phyloP scores from a whole-genome alignment of 331 rosid genomes.

The Pyracantha coccinea region DNA sequence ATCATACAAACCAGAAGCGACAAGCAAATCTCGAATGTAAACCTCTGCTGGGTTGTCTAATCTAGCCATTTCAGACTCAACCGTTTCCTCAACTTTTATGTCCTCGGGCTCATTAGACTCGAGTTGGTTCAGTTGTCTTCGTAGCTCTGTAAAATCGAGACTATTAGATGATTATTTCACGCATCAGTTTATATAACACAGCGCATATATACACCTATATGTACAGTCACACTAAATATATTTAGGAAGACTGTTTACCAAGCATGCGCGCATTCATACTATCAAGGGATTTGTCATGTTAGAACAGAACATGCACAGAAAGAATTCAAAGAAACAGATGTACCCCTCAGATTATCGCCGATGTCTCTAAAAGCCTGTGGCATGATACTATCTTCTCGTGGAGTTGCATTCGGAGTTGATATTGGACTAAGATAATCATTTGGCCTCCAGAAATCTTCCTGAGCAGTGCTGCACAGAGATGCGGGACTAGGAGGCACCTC shows the following conservation, averaged over 20 bases:
- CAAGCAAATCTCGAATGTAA: slow-evolving; percentile 71
- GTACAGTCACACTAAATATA: neutral
- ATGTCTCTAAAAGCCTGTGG: slow-evolving; percentile 73
- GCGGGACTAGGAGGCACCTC: slow-evolving; percentile 99
- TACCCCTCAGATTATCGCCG: slow-evolving; percentile 84
- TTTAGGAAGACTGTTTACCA: neutral
- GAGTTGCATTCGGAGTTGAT: slow-evolving; percentile 70
- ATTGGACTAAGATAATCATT: slow-evolving; percentile 61
- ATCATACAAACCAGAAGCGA: slow-evolving; percentile 81
- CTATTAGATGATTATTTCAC: slow-evolving; percentile 15
- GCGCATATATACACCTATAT: neutral
- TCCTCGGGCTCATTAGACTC: slow-evolving; percentile 50
- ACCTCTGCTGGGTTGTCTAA: slow-evolving; percentile 73
- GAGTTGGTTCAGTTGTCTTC: slow-evolving; percentile 79
- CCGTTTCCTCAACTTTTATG: slow-evolving; percentile 24
- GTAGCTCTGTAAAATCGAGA: slow-evolving; percentile 51
- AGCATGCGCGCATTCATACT: neutral
- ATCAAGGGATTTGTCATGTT: neutral
- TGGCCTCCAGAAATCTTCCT: slow-evolving; percentile 75
- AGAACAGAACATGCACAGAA: neutral
- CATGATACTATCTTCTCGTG: slow-evolving; percentile 48
- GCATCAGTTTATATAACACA: neutral
- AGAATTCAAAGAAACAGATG: neutral
- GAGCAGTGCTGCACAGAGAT: slow-evolving; percentile 86
- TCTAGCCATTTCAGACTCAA: slow-evolving; percentile 41